Base-by-base conservation (phyloP, 1,284 basidiomycete genomes). In the Rhodotorula sp. region DNA sequence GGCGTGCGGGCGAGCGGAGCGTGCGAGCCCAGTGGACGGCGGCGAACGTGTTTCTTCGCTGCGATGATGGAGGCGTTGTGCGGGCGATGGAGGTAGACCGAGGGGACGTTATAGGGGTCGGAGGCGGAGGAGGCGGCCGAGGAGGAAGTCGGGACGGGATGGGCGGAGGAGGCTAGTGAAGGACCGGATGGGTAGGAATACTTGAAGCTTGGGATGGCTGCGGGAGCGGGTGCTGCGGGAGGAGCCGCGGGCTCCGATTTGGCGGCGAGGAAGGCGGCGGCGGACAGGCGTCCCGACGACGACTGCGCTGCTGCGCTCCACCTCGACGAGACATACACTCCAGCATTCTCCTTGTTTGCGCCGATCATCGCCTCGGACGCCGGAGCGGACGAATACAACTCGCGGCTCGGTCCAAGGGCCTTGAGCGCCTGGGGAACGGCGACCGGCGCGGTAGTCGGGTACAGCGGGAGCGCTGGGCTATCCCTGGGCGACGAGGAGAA, bases 1-100 rank as follows among this genome's bases (percentile, higher is more conserved):
- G 74, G 69, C 20, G 67, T 71, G 11, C 74, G 69, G 20, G 74
- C 74, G 34, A 73, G 55, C n/a, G 72, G 72, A 11, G 74, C 74
- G 65, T 74, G 68, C 30, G 71, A 73, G 1, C 74, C 74, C 27
- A 73, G 67, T 4, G 74, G 74, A 1, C 74, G 71, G 48, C 68
- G 70, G 24, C 66, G 63, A 17, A 71, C 62, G 59, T 74, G 73
- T 64, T 74, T 74, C 64, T 74, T 74, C 30, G 73, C 73, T 22
- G 73, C 71, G 59, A 74, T 74, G 52, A 73, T 69, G 53, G 63
- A 63, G 53, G 71, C 54, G 47, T 62, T 59, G 54, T 63, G 58
- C 15, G 71, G 54, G 15, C 71, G 64, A 51, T 72, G 71, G 11
- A 62, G 22, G 59, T 64, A 69, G 46, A 67, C 62, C 32, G 54